These are phyloP conservation scores for Citrus medica DNA, from an alignment of 345 rosid species.

Conservation along the genomic window DNA sequence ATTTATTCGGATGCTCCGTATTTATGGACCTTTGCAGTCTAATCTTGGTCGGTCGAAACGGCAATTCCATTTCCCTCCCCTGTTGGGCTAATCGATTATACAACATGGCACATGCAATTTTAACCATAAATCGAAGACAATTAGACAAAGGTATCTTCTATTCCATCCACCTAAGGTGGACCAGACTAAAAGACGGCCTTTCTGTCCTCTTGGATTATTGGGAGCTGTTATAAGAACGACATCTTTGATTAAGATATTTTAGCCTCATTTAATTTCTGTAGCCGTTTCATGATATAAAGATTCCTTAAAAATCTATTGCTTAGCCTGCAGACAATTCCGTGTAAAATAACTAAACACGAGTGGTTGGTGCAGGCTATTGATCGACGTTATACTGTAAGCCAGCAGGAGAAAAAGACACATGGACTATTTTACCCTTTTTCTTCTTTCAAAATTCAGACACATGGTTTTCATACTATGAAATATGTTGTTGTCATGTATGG, in stretches of 20 bases:
- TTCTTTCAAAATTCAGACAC: background rate
- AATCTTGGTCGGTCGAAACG: background rate
- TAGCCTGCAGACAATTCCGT: background rate
- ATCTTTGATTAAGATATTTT: background rate
- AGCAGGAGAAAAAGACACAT: too few relatives aligned
- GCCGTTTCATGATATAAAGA: background rate
- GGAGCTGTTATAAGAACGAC: background rate
- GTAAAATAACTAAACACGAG: too few relatives aligned
- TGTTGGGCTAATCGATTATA: background rate
- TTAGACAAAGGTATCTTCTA: background rate
- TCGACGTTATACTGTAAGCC: background rate
- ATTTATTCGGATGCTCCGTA: constrained; percentile 2
- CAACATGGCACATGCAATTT: background rate
- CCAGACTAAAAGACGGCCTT: background rate
- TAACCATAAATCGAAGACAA: background rate
- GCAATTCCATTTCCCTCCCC: background rate
- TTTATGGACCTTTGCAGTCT: background rate
- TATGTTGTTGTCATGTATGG: background rate
- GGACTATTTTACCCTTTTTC: too few relatives aligned
- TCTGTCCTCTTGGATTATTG: background rate
- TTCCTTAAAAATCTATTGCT: background rate
- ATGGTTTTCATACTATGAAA: background rate
- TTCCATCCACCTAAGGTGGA: background rate
- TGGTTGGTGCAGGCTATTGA: background rate
- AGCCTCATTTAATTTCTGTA: background rate